phyloP scores from a whole-genome alignment of 176 grass and related monocot species.

The Musa troglodytarum region DNA sequence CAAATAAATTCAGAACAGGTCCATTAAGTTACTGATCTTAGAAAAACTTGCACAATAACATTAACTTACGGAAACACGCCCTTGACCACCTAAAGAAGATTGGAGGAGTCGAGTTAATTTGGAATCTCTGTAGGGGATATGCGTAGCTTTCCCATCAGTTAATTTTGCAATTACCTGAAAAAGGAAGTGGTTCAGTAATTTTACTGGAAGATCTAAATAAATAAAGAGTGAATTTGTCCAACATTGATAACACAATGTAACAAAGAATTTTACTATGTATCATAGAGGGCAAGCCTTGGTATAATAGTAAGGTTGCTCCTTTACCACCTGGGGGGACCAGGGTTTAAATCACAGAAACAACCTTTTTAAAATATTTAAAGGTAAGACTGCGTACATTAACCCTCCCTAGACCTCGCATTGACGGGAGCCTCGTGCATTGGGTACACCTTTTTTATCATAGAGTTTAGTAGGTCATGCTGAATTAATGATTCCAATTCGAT shows the following conservation, averaged over 20 bases:
- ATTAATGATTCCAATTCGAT: too few relatives aligned
- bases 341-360: too few relatives aligned
- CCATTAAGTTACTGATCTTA: neutral
- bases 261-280: neutral
- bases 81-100: constrained; percentile 97
- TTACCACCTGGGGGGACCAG: too few relatives aligned
- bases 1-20: constrained; percentile 17
- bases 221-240: neutral
- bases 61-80: constrained; percentile 84
- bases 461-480: too few relatives aligned
- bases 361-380: too few relatives aligned
- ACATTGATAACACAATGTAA: neutral
- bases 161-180: constrained; percentile 97
- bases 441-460: too few relatives aligned
- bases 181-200: neutral
- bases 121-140: constrained; percentile 95
- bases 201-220: neutral
- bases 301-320: too few relatives aligned
- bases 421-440: too few relatives aligned
- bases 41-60: neutral
- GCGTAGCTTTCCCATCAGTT: constrained; percentile 87
- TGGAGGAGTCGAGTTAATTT: constrained; percentile 98
- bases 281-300: too few relatives aligned
- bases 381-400: too few relatives aligned
- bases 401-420: too few relatives aligned